These are phyloP conservation scores for Posidonia oceanica DNA, from an alignment of 116 monocot genomes.

Conservation along the genomic window DNA sequence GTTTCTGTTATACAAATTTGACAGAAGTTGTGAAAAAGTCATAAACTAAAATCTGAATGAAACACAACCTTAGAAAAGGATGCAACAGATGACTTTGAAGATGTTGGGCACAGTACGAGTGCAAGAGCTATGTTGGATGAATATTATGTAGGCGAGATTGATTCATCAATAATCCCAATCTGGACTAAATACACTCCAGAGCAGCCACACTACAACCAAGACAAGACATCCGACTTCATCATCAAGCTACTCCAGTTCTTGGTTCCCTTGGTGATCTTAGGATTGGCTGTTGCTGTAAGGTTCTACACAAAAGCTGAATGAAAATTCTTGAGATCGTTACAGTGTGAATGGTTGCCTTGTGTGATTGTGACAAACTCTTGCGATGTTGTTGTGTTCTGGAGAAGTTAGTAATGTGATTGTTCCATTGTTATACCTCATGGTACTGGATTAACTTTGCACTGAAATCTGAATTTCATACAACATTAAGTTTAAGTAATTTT, in stretches of 20 bases:
- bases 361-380: too few species aligned
- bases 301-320: conserved; percentile 16
- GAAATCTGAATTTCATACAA: too few species aligned
- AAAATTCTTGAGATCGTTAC: too few species aligned
- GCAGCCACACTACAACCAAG: conserved; percentile 37
- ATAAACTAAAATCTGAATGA: too few species aligned
- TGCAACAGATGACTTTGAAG: conserved; percentile 44
- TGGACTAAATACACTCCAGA: conserved; percentile 25
- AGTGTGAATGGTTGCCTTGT: too few species aligned
- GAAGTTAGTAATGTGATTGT: too few species aligned
- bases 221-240: conserved; percentile 40
- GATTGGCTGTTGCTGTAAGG: conserved; percentile 31
- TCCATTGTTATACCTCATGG: too few species aligned
- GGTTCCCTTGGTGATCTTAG: conserved; percentile 40
- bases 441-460: too few species aligned
- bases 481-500: too few species aligned
- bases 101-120: conserved; percentile 47
- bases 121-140: conserved; percentile 48
- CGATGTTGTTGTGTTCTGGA: too few species aligned
- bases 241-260: conserved; percentile 44
- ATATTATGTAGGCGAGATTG: conserved; percentile 34
- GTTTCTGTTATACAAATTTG: too few species aligned
- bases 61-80: conserved; percentile 13
- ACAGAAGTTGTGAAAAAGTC: too few species aligned
- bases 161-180: conserved; percentile 29